Conservation (phyloP, 192 early-diverging fungal species). For the Umbelopsis sp. region DNA sequence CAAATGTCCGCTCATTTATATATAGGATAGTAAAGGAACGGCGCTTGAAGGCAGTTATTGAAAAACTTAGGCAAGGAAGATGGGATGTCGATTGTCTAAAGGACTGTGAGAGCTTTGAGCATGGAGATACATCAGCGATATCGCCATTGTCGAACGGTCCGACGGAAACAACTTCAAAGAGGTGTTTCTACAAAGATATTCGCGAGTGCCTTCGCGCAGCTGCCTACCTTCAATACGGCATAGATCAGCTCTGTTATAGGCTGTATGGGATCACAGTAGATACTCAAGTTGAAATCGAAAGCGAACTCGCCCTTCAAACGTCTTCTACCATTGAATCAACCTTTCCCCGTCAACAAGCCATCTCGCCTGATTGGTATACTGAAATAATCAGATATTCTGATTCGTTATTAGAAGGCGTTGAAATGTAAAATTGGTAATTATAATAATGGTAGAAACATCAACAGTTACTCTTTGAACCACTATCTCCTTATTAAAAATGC, state of each 20-base stretch:
- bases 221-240: constrained; percentile 49
- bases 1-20: constrained; percentile 10
- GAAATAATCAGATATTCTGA: constrained; percentile 4
- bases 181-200: not conserved
- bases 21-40: constrained; percentile 14
- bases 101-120: not conserved
- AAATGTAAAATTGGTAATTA: not conserved
- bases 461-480: too few species aligned
- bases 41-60: constrained; percentile 5
- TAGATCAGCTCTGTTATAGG: constrained; percentile 56
- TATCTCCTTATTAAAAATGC: too few species aligned
- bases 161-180: not conserved
- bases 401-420: not conserved
- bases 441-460: too few species aligned
- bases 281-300: constrained; percentile 48
- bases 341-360: not conserved
- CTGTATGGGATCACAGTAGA: constrained; percentile 51
- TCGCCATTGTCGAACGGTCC: not conserved
- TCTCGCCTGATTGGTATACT: not conserved
- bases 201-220: constrained; percentile 24
- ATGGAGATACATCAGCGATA: not conserved
- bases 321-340: not conserved
- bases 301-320: constrained; percentile 36
- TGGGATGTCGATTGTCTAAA: constrained; percentile 20
- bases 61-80: constrained; percentile 28